phyloP scores from a whole-genome alignment of 169 alveolate species.

The Sarcocystis neurona region DNA sequence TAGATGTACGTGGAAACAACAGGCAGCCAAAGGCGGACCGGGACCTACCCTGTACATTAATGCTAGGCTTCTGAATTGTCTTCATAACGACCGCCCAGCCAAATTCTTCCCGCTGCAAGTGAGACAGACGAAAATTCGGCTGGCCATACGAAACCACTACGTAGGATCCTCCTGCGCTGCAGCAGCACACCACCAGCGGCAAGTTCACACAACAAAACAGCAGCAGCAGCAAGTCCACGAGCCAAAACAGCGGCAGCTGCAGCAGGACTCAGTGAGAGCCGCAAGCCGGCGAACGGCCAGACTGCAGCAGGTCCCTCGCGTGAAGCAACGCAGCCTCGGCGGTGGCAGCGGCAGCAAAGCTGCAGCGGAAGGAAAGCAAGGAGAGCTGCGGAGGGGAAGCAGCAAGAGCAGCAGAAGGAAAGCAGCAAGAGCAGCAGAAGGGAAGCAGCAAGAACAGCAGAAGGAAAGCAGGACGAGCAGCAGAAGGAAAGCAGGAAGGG shows the following conservation, averaged over 20 bases:
- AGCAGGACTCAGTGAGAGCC: too few species aligned
- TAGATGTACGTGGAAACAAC: neutral
- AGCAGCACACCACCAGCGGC: neutral
- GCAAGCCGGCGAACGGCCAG: too few species aligned
- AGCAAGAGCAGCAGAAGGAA: neutral
- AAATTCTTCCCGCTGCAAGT: slow-evolving; percentile 73
- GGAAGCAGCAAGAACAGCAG: neutral
- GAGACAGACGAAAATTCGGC: slow-evolving; percentile 83
- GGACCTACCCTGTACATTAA: slow-evolving; percentile 10
- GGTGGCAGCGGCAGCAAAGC: too few species aligned
- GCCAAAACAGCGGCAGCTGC: too few species aligned
- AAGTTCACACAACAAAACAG: neutral
- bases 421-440: neutral
- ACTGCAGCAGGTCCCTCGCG: too few species aligned
- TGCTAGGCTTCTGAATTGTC: slow-evolving; percentile 38
- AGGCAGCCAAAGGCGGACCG: neutral
- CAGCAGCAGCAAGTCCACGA: too few species aligned
- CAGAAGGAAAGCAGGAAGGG: neutral
- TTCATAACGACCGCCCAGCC: slow-evolving; percentile 45
- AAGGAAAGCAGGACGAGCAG: neutral
- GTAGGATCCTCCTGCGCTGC: slow-evolving; percentile 82
- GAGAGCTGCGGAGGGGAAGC: too few species aligned
- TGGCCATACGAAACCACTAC: slow-evolving; percentile 88
- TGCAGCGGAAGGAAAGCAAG: too few species aligned
- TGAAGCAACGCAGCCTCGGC: too few species aligned